phyloP scores from a whole-genome alignment of 1,284 basidiomycete genomes.

The Wolfiporia cocos region DNA sequence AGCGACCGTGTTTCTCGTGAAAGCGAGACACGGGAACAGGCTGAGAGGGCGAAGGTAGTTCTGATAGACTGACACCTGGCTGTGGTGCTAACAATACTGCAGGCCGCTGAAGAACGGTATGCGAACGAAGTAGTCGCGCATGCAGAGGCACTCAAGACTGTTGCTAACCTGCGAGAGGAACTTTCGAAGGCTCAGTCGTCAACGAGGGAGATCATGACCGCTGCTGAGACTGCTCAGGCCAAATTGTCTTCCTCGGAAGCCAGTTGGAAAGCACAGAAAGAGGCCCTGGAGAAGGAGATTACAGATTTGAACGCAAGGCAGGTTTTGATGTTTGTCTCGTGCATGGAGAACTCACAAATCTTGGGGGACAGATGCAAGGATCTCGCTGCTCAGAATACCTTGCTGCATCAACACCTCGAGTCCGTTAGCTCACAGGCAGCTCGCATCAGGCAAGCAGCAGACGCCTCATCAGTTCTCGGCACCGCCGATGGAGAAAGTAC shows the following conservation, averaged over 20 bases:
- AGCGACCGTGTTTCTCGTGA: conserved; percentile 59
- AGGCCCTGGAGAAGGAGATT: conserved; percentile 73
- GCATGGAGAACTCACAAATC: too few species aligned
- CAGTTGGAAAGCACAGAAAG: conserved; percentile 79
- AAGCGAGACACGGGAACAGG: conserved; percentile 51
- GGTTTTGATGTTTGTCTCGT: conserved; percentile 7
- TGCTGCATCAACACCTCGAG: conserved; percentile 83
- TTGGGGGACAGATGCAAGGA: conserved; percentile 71
- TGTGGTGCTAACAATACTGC: neutral
- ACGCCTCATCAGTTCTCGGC: conserved; percentile 39
- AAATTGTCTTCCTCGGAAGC: conserved; percentile 65
- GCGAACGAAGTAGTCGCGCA: conserved; percentile 78
- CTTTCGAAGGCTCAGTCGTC: conserved; percentile 44
- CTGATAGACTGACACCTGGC: too few species aligned
- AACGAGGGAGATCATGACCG: conserved; percentile 49
- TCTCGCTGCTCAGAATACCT: conserved; percentile 69
- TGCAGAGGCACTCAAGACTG: conserved; percentile 73
- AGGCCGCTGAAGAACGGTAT: conserved; percentile 81
- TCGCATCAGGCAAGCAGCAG: conserved; percentile 65
- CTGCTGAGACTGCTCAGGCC: conserved; percentile 68
- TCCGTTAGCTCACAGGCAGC: conserved; percentile 79
- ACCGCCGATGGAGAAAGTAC: conserved; percentile 37
- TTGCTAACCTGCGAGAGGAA: conserved; percentile 62
- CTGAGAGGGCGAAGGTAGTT: too few species aligned
- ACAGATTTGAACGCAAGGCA: conserved; percentile 66